These are phyloP conservation scores for Candida golubevii DNA, from an alignment of 805 yeast species.

Conservation along the genomic window DNA sequence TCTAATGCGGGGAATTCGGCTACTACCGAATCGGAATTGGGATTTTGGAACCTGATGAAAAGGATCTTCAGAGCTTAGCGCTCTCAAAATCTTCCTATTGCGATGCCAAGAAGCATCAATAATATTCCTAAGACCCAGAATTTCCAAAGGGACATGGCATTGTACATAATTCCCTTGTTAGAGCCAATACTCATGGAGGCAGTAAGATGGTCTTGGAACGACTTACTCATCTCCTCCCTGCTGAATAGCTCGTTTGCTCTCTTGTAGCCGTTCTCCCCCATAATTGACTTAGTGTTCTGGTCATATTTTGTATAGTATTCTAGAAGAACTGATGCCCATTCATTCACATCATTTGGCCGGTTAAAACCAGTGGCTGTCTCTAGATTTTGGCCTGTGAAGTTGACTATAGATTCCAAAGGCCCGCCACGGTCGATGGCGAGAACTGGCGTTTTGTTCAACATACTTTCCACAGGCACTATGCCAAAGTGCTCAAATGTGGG, in stretches of 20 bases:
- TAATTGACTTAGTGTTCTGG: slow-evolving; percentile 12
- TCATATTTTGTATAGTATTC: slow-evolving; percentile 29
- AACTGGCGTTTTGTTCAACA: slow-evolving; percentile 79
- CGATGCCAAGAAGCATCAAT: too few relatives aligned
- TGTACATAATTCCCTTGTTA: slow-evolving; percentile 11
- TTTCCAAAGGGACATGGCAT: slow-evolving; percentile 9
- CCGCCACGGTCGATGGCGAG: slow-evolving; percentile 90
- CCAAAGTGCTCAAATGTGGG: slow-evolving; percentile 95
- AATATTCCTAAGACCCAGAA: slow-evolving; percentile 6
- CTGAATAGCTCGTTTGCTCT: slow-evolving; percentile 41
- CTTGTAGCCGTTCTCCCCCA: slow-evolving; percentile 34
- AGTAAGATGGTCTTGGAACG: slow-evolving; percentile 20
- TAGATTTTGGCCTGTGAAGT: slow-evolving; percentile 24
- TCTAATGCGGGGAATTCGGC: background rate
- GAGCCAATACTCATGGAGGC: slow-evolving; percentile 1
- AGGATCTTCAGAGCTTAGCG: slow-evolving; percentile 1
- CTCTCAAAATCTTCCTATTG: too few relatives aligned
- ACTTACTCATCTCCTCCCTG: slow-evolving; percentile 40
- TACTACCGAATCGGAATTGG: background rate
- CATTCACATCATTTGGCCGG: slow-evolving; percentile 36
- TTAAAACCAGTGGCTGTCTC: slow-evolving; percentile 60
- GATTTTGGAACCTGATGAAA: slow-evolving; percentile 13
- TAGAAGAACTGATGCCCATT: slow-evolving; percentile 53
- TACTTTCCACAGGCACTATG: slow-evolving; percentile 94
- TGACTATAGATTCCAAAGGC: slow-evolving; percentile 72